Percentiles rank a stretch among this genome's conserved stretches.
phyloP scores from a whole-genome alignment of 75 land plant species.

The Chamaecyparis obtusa region DNA sequence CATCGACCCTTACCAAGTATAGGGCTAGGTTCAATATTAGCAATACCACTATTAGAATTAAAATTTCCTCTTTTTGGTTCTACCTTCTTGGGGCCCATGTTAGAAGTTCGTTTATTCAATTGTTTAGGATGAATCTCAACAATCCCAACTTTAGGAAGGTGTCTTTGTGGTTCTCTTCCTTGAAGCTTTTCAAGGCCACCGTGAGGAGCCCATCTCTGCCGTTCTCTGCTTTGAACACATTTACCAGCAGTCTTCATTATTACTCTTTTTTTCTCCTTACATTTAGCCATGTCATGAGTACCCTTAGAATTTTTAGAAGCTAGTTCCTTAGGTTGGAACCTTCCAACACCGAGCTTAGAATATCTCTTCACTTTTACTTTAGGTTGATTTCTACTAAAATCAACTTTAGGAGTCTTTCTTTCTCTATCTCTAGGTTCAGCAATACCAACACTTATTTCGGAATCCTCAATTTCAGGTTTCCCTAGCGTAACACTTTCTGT shows the following conservation, averaged over 20 bases:
- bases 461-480: neutral
- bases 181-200: neutral
- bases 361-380: neutral
- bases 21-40: neutral
- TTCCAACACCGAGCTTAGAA: neutral
- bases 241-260: neutral
- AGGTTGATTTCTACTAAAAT: neutral
- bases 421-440: neutral
- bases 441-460: neutral
- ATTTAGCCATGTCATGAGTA: neutral
- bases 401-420: neutral
- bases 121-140: neutral
- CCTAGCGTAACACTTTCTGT: neutral
- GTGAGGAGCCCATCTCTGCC: neutral
- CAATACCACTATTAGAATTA: neutral
- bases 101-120: neutral
- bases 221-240: neutral
- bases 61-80: neutral
- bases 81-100: neutral
- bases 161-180: neutral
- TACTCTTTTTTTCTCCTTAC: neutral
- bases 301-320: neutral
- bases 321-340: neutral
- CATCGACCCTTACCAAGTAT: too few species aligned
- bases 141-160: neutral